These are phyloP conservation scores for Rosa rugosa DNA, from an alignment of 306 rosid species.

Conservation along the genomic window DNA sequence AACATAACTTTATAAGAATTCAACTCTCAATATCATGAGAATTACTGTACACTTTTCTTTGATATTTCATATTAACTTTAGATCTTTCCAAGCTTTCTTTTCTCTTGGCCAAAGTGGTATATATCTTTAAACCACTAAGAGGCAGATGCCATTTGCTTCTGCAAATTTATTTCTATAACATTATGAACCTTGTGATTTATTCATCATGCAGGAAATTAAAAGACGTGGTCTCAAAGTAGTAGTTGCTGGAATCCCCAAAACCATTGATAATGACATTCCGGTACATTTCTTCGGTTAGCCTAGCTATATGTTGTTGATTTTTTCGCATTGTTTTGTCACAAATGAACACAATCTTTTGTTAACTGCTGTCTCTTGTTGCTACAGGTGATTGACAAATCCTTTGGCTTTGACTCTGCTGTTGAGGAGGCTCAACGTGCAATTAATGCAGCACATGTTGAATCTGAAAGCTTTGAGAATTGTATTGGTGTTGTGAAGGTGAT, in stretches of 20 bases:
- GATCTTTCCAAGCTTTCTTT: neutral
- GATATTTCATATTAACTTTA: neutral
- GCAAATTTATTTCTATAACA: neutral
- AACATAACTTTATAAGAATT: slow-evolving; percentile 4
- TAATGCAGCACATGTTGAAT: slow-evolving; percentile 97
- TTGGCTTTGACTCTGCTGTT: slow-evolving; percentile 97
- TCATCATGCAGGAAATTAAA: slow-evolving; percentile 68
- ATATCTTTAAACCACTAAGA: neutral
- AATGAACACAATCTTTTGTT: neutral
- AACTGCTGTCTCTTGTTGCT: slow-evolving; percentile 21
- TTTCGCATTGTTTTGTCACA: neutral
- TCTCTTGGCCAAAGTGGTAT: neutral
- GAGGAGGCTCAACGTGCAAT: slow-evolving; percentile 99
- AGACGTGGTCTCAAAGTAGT: slow-evolving; percentile 89
- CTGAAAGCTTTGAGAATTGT: slow-evolving; percentile 83
- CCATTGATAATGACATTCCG: slow-evolving; percentile 93
- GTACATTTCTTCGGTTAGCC: slow-evolving; percentile 38
- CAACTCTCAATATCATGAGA: neutral
- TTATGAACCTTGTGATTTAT: neutral
- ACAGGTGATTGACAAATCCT: slow-evolving; percentile 87
- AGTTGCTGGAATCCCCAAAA: slow-evolving; percentile 90
- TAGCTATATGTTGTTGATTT: neutral
- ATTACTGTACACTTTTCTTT: neutral
- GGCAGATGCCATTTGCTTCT: slow-evolving; percentile 16
- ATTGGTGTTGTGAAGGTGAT: slow-evolving; percentile 92